A percentile compares a stretch with the other conserved stretches of the same genome.
These are phyloP conservation scores for Silene conica DNA, from an alignment of 148 eudicot species.

Conservation along the genomic window DNA sequence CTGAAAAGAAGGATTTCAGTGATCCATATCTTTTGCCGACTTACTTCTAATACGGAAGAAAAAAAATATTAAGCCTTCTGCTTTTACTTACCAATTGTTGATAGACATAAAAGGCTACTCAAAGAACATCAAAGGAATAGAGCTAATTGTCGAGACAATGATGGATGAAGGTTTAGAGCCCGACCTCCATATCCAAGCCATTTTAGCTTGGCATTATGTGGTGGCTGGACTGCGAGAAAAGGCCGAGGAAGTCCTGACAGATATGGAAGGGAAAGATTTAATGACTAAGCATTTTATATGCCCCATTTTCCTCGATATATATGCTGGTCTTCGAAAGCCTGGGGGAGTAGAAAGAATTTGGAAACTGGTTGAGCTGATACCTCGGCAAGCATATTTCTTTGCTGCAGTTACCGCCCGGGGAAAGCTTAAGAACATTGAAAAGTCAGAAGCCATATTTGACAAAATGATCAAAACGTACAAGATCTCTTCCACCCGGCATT, in stretches of 20 bases:
- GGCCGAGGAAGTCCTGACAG: conserved; percentile 54
- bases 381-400: conserved; percentile 38
- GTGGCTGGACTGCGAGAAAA: conserved; percentile 49
- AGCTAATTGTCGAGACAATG: conserved; percentile 72
- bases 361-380: conserved; percentile 44
- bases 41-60: conserved; percentile 71
- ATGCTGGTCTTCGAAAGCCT: conserved; percentile 55
- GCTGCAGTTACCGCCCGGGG: conserved; percentile 75
- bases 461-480: conserved; percentile 29
- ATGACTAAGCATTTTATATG: conserved; percentile 32
- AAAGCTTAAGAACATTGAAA: conserved; percentile 52
- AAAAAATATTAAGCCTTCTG: conserved; percentile 60
- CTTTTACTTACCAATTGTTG: conserved; percentile 58
- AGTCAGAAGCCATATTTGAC: conserved; percentile 65
- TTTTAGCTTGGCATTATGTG: conserved; percentile 58
- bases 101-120: conserved; percentile 68
- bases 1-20: conserved; percentile 50
- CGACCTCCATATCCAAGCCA: conserved; percentile 22
- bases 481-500: conserved; percentile 38
- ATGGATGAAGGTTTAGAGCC: conserved; percentile 64
- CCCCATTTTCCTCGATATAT: conserved; percentile 44
- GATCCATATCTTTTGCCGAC: conserved; percentile 53
- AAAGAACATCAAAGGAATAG: conserved; percentile 71
- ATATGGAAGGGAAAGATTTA: conserved; percentile 54
- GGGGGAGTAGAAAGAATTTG: conserved; percentile 74